Percentiles rank a stretch among this genome's conserved stretches.
Evolutionary conservation across 345 rosid genomes (phyloP).

Genomic region (Bruguiera parviflora): DNA sequence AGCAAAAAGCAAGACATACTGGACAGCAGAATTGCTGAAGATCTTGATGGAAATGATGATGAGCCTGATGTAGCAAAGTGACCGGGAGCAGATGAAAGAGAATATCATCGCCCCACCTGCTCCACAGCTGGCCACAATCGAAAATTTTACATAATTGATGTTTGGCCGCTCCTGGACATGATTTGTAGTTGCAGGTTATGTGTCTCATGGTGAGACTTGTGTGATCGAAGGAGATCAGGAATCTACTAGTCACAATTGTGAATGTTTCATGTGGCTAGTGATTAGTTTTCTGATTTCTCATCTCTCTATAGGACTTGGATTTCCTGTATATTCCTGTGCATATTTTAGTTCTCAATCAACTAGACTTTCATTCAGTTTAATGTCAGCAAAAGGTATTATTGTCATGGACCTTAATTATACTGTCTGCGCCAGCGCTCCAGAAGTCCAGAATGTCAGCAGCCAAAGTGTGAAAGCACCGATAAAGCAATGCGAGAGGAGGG

Average conservation of each 20-base stretch:
- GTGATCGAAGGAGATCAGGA: slow-evolving; percentile 2
- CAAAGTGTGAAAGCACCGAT: too few relatives aligned
- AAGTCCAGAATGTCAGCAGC: too few relatives aligned
- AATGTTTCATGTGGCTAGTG: too few relatives aligned
- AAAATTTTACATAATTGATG: background rate
- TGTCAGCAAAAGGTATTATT: too few relatives aligned
- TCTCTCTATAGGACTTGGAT: too few relatives aligned
- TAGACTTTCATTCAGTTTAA: too few relatives aligned
- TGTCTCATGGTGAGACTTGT: background rate
- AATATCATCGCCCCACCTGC: background rate
- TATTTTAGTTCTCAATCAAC: too few relatives aligned
- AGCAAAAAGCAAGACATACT: slow-evolving; percentile 17
- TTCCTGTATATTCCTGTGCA: too few relatives aligned
- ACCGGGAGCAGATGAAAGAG: slow-evolving; percentile 33
- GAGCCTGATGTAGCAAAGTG: slow-evolving; percentile 30
- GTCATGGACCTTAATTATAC: too few relatives aligned
- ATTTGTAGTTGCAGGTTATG: background rate
- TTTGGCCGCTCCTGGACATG: slow-evolving; percentile 1
- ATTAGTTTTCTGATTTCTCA: too few relatives aligned
- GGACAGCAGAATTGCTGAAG: slow-evolving; percentile 4
- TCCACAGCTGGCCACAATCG: slow-evolving; percentile 7
- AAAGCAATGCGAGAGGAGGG: too few relatives aligned
- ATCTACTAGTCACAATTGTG: background rate
- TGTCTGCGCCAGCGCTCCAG: too few relatives aligned
- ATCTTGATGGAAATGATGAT: slow-evolving; percentile 1